A percentile compares a stretch with the other conserved stretches of the same genome.
Evolutionary conservation across 345 rosid genomes (phyloP).

Genomic region (Citropsis articulata): DNA sequence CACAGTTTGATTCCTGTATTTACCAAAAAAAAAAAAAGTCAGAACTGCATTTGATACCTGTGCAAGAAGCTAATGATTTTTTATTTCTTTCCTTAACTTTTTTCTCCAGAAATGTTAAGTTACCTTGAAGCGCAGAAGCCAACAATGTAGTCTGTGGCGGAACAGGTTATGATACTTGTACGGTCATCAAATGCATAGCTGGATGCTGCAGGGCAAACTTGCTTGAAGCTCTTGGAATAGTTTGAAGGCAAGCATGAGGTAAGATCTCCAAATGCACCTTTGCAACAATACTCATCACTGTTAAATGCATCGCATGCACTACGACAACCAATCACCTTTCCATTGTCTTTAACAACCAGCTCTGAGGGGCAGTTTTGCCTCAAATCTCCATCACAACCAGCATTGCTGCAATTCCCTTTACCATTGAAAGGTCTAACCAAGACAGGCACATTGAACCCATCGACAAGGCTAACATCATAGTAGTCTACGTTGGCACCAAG

Average conservation of each 20-base stretch:
- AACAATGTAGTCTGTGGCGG: slow-evolving; percentile 41
- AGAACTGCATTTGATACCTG: background rate
- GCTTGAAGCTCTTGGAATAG: slow-evolving; percentile 55
- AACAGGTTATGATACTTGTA: slow-evolving; percentile 52
- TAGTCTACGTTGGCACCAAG: slow-evolving; percentile 36
- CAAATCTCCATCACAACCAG: slow-evolving; percentile 57
- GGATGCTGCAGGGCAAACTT: slow-evolving; percentile 58
- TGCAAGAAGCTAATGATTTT: background rate
- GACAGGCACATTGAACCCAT: slow-evolving; percentile 58
- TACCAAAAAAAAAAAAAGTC: background rate
- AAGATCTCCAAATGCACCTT: slow-evolving; percentile 41
- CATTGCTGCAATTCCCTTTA: slow-evolving; percentile 48
- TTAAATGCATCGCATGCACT: slow-evolving; percentile 55
- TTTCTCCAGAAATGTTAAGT: background rate
- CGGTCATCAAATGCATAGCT: slow-evolving; percentile 53
- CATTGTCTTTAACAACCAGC: slow-evolving; percentile 31
- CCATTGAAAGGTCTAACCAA: slow-evolving; percentile 36
- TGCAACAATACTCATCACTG: slow-evolving; percentile 57
- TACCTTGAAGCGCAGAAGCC: slow-evolving; percentile 61
- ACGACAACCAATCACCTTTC: slow-evolving; percentile 50
- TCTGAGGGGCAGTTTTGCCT: slow-evolving; percentile 41
- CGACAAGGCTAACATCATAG: slow-evolving; percentile 66
- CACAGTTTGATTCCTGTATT: slow-evolving; percentile 33
- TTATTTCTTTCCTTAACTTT: background rate
- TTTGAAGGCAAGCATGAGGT: slow-evolving; percentile 41